phyloP scores from a whole-genome alignment of 1,139 yeast genomes.

The Pichia sp. region DNA sequence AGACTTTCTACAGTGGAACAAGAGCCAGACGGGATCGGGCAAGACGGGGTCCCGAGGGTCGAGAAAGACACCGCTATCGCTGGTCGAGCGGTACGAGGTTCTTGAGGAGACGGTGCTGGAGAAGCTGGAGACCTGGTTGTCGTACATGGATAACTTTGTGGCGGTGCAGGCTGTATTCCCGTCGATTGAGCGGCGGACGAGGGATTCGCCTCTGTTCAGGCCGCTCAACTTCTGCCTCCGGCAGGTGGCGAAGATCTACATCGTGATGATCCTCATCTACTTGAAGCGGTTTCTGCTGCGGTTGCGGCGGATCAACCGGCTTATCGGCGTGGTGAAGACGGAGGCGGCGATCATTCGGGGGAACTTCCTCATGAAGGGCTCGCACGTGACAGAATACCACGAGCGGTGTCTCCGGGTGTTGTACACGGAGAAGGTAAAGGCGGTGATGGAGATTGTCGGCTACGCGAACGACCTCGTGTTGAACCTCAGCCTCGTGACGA shows the following conservation, averaged over 20 bases:
- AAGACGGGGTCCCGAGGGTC: not conserved
- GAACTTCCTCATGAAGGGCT: slow-evolving; percentile 3
- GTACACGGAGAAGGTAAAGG: slow-evolving; percentile 25
- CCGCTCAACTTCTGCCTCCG: slow-evolving; percentile 18
- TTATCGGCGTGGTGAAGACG: slow-evolving; percentile 20
- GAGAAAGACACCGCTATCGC: not conserved
- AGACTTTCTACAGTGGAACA: slow-evolving; percentile 7
- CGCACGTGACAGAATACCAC: slow-evolving; percentile 11
- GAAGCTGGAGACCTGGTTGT: slow-evolving; percentile 25
- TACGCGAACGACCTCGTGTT: slow-evolving; percentile 29
- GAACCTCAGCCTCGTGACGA: slow-evolving; percentile 24
- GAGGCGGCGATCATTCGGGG: slow-evolving; percentile 8
- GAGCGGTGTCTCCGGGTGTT: slow-evolving; percentile 22
- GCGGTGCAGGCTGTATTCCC: slow-evolving; percentile 28
- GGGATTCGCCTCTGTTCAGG: slow-evolving; percentile 16
- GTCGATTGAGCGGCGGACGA: slow-evolving; percentile 1
- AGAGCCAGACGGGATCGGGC: not conserved
- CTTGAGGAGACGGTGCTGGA: slow-evolving; percentile 22
- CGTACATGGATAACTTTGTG: slow-evolving; percentile 30
- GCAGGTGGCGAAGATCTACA: slow-evolving; percentile 27
- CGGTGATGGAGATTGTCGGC: slow-evolving; percentile 28
- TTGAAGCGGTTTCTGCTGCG: slow-evolving; percentile 23
- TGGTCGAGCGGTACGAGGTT: slow-evolving; percentile 7
- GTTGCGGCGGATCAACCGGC: slow-evolving; percentile 22
- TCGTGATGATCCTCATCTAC: slow-evolving; percentile 29